Percentiles rank a stretch among this genome's conserved stretches.
Evolutionary conservation across 345 rosid genomes (phyloP).

Genomic region (Kandelia obovata): DNA sequence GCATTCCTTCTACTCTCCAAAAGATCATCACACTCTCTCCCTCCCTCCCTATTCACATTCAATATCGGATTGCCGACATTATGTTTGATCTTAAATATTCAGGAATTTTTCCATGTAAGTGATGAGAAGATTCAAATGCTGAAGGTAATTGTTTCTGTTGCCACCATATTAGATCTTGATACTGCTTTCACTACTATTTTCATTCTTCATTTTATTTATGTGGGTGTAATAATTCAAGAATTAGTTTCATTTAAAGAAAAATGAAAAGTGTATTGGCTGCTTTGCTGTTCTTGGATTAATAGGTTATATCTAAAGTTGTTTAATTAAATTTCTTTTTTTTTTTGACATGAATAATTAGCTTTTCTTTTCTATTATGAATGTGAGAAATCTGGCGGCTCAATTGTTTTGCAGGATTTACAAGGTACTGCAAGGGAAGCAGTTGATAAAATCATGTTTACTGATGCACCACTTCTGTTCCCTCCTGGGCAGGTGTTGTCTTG

Average conservation of each 20-base stretch:
- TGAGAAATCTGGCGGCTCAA: constrained; percentile 9
- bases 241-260: too few relatives aligned
- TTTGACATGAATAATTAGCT: too few relatives aligned
- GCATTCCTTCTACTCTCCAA: background rate
- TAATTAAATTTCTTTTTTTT: too few relatives aligned
- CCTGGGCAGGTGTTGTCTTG: constrained; percentile 74
- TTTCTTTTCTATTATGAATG: too few relatives aligned
- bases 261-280: too few relatives aligned
- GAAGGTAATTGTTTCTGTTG: constrained; percentile 44
- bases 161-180: background rate
- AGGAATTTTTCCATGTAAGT: constrained; percentile 60
- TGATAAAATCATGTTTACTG: constrained; percentile 86
- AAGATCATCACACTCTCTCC: background rate
- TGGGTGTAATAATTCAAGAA: too few relatives aligned
- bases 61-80: constrained; percentile 16
- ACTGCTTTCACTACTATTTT: background rate
- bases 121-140: constrained; percentile 52
- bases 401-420: constrained; percentile 52
- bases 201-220: background rate
- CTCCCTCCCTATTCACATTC: too few relatives aligned
- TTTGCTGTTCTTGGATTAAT: too few relatives aligned
- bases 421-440: constrained; percentile 62
- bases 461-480: constrained; percentile 84
- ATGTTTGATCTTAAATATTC: constrained; percentile 20
- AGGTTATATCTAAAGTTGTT: too few relatives aligned